Evolutionary conservation across 495 filamentous ascomycete genomes (phyloP).

Genomic region (Evansstolkia leycettana): DNA sequence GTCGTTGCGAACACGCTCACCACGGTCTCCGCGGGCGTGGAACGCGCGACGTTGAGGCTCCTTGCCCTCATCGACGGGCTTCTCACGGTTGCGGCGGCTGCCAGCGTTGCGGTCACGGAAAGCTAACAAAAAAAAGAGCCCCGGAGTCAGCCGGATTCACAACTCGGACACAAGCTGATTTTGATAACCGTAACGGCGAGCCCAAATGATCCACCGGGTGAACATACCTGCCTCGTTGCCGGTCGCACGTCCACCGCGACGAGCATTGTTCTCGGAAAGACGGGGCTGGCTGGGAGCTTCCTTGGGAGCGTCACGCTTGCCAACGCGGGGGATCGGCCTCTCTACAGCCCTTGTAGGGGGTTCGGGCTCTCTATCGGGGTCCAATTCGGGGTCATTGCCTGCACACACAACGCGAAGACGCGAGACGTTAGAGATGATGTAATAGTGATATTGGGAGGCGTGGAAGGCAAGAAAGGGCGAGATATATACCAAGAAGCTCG

Average conservation of each 20-base stretch:
- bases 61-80: constrained; percentile 60
- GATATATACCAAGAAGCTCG: constrained; percentile 78
- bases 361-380: constrained; percentile 61
- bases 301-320: constrained; percentile 81
- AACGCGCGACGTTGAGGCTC: constrained; percentile 43
- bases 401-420: constrained; percentile 11
- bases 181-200: not conserved
- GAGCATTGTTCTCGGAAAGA: constrained; percentile 29
- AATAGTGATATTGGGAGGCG: constrained; percentile 4
- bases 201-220: constrained; percentile 5
- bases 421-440: constrained; percentile 14
- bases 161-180: not conserved
- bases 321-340: constrained; percentile 61
- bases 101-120: constrained; percentile 88
- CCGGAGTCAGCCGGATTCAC: no score
- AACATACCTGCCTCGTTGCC: constrained; percentile 79
- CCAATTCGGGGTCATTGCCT: constrained; percentile 87
- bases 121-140: constrained; percentile 34
- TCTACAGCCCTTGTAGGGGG: constrained; percentile 79
- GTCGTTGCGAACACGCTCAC: constrained; percentile 56
- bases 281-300: constrained; percentile 39
- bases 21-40: constrained; percentile 39
- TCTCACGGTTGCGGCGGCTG: constrained; percentile 67
- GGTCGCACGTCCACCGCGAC: constrained; percentile 46
- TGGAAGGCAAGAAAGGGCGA: constrained; percentile 13